Base-by-base conservation (phyloP, 2,329 filamentous ascomycete species). In the Trichoderma cornu-damae region DNA sequence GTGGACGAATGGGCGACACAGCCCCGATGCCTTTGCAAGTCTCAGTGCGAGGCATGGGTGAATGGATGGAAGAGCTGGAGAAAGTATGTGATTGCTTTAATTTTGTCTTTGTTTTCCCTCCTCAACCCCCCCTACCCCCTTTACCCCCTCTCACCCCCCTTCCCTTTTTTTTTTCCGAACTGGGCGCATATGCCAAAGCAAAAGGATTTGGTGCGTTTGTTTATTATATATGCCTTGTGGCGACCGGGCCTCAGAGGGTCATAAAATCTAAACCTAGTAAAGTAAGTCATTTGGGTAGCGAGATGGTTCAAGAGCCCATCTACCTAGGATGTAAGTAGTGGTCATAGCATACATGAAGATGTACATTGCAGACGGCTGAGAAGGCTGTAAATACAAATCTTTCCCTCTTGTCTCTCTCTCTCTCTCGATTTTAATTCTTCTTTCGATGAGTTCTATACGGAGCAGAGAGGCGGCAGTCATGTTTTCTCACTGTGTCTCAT, bases 11-110 rank as follows among this genome's bases (percentile, higher is more conserved):
- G 88, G 88, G 8, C 77, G 88, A 40, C 88, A 91, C 67, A 90
- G 87, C 64, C 88, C 88, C 3, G 88, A 92, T 70, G 88, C 88
- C 12, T 92, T 91, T 77, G 84, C 88, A 2, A 88, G 86, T 50
- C 74, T 92, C 61, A 90, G 87, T 65, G 83, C 87, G 52, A 75
- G 80, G 62, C 79, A 81, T 65, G 72, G 69, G 66, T 78, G 64
- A 73, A 32, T 14, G 67, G 57, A 16, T 35, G 26, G 37, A 22
- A 38, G 53, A 44, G 49, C 24, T 16, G 26, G 42, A 38, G 37
- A 18, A 26, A 16, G 32, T 34, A n/a, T 48, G 30, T 53, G 18
- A 44, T 30, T 20, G 5, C 26, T 40, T 43, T 34, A 38, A n/a
- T 24, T 43, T 60, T 35, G 24, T 47, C 34, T 53, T 52, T 42